A percentile compares a stretch with the other conserved stretches of the same genome.
Evolutionary conservation across 495 filamentous ascomycete species (phyloP).

Genomic region (Sphaerosporella brunnea): DNA sequence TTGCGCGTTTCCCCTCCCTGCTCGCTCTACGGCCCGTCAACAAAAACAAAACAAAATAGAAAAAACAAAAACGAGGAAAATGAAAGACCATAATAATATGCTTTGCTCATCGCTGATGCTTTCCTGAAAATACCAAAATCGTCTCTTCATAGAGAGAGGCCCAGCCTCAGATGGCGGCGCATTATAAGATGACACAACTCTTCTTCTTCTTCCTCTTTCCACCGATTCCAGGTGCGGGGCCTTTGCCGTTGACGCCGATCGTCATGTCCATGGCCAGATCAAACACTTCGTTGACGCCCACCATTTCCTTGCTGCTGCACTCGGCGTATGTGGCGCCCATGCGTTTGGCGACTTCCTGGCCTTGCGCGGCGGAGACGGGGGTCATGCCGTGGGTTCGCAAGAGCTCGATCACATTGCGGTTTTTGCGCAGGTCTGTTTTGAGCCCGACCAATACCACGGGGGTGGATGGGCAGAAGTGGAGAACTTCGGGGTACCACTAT

Average conservation of each 20-base stretch:
- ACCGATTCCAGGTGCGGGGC: constrained; percentile 6
- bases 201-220: constrained; percentile 25
- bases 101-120: no score
- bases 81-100: no score
- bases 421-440: constrained; percentile 87
- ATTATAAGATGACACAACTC: constrained; percentile 23
- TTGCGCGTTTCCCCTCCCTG: no score
- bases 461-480: constrained; percentile 96
- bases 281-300: constrained; percentile 89
- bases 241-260: constrained; percentile 34
- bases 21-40: no score
- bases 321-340: constrained; percentile 95
- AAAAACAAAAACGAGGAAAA: no score
- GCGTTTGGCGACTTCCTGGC: constrained; percentile 62
- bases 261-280: constrained; percentile 72
- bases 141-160: no score
- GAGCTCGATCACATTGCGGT: constrained; percentile 90
- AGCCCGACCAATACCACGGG: constrained; percentile 88
- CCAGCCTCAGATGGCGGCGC: background rate
- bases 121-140: no score
- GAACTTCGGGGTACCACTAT: constrained; percentile 97
- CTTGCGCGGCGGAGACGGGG: constrained; percentile 81
- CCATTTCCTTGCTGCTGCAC: constrained; percentile 95
- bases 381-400: constrained; percentile 95
- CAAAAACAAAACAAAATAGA: no score